These are phyloP conservation scores for Sordariomycetes sp. DNA, from an alignment of 2,329 filamentous ascomycete species.

Conservation along the genomic window DNA sequence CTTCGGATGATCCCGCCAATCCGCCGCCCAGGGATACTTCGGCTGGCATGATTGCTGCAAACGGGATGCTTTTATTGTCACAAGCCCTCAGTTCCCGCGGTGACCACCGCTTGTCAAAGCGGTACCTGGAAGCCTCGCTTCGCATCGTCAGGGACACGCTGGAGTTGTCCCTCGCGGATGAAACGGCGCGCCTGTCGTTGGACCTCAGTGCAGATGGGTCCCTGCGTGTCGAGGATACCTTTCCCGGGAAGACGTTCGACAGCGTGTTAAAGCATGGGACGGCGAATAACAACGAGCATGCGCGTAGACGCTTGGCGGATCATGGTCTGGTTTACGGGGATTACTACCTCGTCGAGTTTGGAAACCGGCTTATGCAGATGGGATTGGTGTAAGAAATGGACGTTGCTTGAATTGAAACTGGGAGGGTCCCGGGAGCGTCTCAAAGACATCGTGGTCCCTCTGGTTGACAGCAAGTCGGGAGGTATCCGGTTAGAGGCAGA, in stretches of 20 bases:
- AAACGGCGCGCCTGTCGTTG: conserved; percentile 7
- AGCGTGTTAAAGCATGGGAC: conserved; percentile 17
- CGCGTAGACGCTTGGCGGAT: conserved; percentile 15
- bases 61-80: conserved; percentile 12
- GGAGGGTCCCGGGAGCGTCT: too few relatives aligned
- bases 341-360: conserved; percentile 35
- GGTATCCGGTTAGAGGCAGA: too few relatives aligned
- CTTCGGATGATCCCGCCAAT: conserved; percentile 15
- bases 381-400: conserved; percentile 9
- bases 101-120: background rate
- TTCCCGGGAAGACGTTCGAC: background rate
- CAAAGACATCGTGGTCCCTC: background rate
- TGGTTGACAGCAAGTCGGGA: too few relatives aligned
- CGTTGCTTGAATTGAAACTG: background rate
- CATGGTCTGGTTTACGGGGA: conserved; percentile 37
- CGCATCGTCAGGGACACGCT: conserved; percentile 18
- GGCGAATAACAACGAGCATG: conserved; percentile 18
- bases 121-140: conserved; percentile 4
- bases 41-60: conserved; percentile 27
- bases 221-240: background rate
- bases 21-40: conserved; percentile 22
- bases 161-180: conserved; percentile 14
- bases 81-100: background rate
- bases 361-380: conserved; percentile 28
- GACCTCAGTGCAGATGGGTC: background rate